phyloP scores from a whole-genome alignment of 2,329 filamentous ascomycete species.

The Aureobasidium namibiae region DNA sequence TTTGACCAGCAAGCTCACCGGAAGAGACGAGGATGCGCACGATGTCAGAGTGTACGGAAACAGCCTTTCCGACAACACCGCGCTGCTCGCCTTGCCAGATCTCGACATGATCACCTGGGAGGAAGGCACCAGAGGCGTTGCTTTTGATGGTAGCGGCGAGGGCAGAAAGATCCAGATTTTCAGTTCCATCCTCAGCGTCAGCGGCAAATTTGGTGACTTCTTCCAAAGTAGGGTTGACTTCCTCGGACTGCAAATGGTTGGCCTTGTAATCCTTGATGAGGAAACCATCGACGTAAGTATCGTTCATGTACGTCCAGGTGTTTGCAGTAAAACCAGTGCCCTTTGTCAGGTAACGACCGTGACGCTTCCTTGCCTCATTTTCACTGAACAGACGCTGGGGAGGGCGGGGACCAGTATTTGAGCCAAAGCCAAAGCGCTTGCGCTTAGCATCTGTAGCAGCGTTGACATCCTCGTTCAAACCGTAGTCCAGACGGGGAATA shows the following conservation, averaged over 20 bases:
- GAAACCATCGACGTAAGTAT: conserved; percentile 89
- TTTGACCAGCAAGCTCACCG: conserved; percentile 72
- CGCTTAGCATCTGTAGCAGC: conserved; percentile 54
- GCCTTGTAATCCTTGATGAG: conserved; percentile 90
- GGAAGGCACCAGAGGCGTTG: conserved; percentile 71
- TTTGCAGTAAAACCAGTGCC: conserved; percentile 51
- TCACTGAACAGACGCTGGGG: conserved; percentile 91
- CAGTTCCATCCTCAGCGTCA: conserved; percentile 74
- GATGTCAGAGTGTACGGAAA: conserved; percentile 83
- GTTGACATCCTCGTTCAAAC: conserved; percentile 68
- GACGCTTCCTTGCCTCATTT: conserved; percentile 80
- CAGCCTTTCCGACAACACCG: conserved; percentile 77
- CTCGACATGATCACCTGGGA: conserved; percentile 92
- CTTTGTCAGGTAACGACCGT: conserved; percentile 54
- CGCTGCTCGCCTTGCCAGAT: conserved; percentile 93
- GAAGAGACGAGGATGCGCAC: conserved; percentile 80
- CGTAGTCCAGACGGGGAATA: conserved; percentile 88
- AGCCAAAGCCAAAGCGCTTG: conserved; percentile 53
- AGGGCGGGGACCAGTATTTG: conserved; percentile 55
- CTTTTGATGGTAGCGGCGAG: conserved; percentile 85
- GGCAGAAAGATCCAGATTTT: conserved; percentile 86
- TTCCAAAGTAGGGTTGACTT: conserved; percentile 87
- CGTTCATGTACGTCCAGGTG: conserved; percentile 75
- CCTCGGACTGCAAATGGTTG: conserved; percentile 72
- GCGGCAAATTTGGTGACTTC: conserved; percentile 93